Evolutionary conservation across 2,329 filamentous ascomycete genomes (phyloP).

Genomic region (Talaromyces funiculosus): DNA sequence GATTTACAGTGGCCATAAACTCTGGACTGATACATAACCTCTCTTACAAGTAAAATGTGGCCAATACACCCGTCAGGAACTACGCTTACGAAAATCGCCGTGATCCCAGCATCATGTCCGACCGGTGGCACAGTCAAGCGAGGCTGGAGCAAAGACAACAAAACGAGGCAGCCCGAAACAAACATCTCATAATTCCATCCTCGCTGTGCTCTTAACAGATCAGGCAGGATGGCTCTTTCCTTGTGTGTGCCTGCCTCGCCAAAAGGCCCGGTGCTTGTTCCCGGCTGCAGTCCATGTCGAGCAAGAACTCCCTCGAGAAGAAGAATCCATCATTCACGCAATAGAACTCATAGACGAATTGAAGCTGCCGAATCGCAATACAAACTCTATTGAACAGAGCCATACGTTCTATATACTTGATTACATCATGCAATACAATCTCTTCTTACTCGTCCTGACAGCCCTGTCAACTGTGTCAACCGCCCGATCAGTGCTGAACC

Average conservation of each 20-base stretch:
- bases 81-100: neutral
- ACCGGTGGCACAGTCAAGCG: neutral
- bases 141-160: neutral
- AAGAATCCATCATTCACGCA: neutral
- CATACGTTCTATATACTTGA: neutral
- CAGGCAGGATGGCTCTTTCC: neutral
- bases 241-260: neutral
- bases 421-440: constrained; percentile 2
- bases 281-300: neutral
- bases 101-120: neutral
- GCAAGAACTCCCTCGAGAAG: neutral
- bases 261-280: neutral
- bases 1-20: too few species aligned
- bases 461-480: neutral
- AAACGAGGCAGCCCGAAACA: neutral
- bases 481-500: neutral
- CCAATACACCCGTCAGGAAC: neutral
- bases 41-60: too few species aligned
- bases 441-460: neutral
- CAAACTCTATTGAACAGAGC: neutral
- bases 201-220: too few species aligned
- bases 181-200: neutral
- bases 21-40: too few species aligned
- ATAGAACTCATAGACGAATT: neutral
- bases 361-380: neutral